Evolutionary conservation across 768 basidiomycete genomes (phyloP).

Genomic region (Leucogyrophana mollusca): DNA sequence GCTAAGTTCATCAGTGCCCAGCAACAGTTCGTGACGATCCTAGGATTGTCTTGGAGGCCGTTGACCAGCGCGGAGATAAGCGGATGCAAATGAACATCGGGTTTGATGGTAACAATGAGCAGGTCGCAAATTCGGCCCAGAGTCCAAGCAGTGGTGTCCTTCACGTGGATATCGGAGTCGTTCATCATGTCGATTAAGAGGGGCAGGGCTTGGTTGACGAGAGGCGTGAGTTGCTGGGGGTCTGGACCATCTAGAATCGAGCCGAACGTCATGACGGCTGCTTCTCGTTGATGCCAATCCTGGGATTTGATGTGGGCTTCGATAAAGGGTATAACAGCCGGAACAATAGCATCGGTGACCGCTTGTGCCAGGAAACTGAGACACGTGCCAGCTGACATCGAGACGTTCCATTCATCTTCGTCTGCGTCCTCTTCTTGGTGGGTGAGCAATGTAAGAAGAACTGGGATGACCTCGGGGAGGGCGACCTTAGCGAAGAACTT

Average conservation of each 20-base stretch:
- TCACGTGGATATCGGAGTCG: conserved; percentile 81
- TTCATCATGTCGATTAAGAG: conserved; percentile 95
- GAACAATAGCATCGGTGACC: conserved; percentile 87
- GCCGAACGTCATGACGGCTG: conserved; percentile 97
- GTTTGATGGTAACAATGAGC: conserved; percentile 81
- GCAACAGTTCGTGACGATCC: conserved; percentile 91
- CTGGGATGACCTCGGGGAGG: conserved; percentile 91
- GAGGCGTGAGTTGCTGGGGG: conserved; percentile 78
- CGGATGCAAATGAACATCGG: conserved; percentile 82
- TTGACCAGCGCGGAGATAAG: conserved; percentile 80
- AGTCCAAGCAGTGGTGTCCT: conserved; percentile 98
- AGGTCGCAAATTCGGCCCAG: conserved; percentile 93
- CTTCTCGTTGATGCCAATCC: conserved; percentile 96
- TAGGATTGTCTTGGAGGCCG: conserved; percentile 76
- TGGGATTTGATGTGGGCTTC: conserved; percentile 90
- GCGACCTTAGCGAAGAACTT: conserved; percentile 94
- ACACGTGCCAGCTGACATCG: conserved; percentile 96
- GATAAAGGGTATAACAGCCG: conserved; percentile 95
- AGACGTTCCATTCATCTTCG: conserved; percentile 98
- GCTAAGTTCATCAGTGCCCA: conserved; percentile 96
- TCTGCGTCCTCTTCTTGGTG: conserved; percentile 96
- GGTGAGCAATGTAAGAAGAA: conserved; percentile 83
- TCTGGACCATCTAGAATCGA: conserved; percentile 97
- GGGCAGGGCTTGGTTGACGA: conserved; percentile 92
- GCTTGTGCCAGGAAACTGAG: conserved; percentile 86